Evolutionary conservation across 2,329 filamentous ascomycete species (phyloP), one percentile per base, ranked within the genome.

Genomic region (Berkeleyomyces rouxiae): DNA sequence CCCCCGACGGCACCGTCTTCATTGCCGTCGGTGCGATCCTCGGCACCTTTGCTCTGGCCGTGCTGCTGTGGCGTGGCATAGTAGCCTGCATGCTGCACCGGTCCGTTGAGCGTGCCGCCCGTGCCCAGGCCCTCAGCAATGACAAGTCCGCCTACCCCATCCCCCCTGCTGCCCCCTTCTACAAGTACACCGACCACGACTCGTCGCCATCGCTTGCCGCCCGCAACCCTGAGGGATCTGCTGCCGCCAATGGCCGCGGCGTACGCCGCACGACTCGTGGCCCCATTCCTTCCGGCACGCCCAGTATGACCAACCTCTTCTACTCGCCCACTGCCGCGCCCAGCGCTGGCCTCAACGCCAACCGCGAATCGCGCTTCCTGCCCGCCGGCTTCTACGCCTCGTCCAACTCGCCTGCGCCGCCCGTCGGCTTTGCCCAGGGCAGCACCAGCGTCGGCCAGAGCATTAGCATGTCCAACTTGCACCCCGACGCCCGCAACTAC

Each of bases 1-100:
- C 91, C 9, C 93, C 93, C 2, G 88, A 97, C 70, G 93, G 93
- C 62, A 96, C 92, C 3, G 87, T 99, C 64, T 99, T 99, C 76
- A 99, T 99, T 69, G 87, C 85, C 31, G 93, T 97, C 0, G 93
- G 93, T 55, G 87, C 90, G 36, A 86, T 90, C 37, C 81, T 99
- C 5, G 93, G 89, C 13, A 86, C 90, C 67, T 82, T 96, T 66
- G 89, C 84, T 9, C 77, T 90, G 7, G 84, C 84, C n/a, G 82
- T 97, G 53, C 79, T 99, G 10, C 79, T 87, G 64, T 99, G 93
- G 93, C 88, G 92, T 65, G 85, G 80, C 59, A 81, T 96, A 63
- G 84, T 96, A 64, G 90, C 88, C 65, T 95, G 90, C 81, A 87
- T 92, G 49, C 82, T 99, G 64, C 92, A 96, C 73, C 88, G 92